Percentiles rank a stretch among this genome's conserved stretches.
phyloP scores from a whole-genome alignment of 371 early-diverging fungal genomes.

The Syncephalastrum monosporum region DNA sequence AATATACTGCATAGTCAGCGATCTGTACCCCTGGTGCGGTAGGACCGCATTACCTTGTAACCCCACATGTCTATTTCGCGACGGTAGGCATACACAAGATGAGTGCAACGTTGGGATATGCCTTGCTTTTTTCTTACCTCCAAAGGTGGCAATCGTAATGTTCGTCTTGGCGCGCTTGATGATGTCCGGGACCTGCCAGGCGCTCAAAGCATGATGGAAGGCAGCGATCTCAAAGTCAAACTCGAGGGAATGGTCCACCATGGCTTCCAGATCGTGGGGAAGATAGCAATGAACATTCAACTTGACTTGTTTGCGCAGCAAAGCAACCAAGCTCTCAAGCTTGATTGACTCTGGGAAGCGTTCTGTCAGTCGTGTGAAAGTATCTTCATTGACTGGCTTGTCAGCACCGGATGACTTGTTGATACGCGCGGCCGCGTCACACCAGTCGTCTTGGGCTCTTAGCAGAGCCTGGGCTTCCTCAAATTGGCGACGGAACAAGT shows the following conservation, averaged over 20 bases:
- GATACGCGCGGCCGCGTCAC: slow-evolving; percentile 53
- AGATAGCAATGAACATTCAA: slow-evolving; percentile 62
- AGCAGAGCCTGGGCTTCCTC: slow-evolving; percentile 58
- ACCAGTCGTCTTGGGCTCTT: slow-evolving; percentile 79
- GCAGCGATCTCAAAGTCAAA: slow-evolving; percentile 64
- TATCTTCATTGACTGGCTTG: slow-evolving; percentile 15
- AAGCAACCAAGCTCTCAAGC: slow-evolving; percentile 51
- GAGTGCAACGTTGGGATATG: not conserved
- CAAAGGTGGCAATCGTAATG: slow-evolving; percentile 72
- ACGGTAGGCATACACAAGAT: not conserved
- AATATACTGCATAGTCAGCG: not conserved
- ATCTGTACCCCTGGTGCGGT: too few relatives aligned
- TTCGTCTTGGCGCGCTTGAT: slow-evolving; percentile 54
- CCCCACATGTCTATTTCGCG: slow-evolving; percentile 49
- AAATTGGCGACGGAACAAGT: slow-evolving; percentile 65
- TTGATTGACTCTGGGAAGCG: slow-evolving; percentile 54
- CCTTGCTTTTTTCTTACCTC: slow-evolving; percentile 41
- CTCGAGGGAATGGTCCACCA: slow-evolving; percentile 61
- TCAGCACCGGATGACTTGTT: slow-evolving; percentile 21
- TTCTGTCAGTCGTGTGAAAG: slow-evolving; percentile 25
- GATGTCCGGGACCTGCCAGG: slow-evolving; percentile 59
- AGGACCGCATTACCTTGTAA: slow-evolving; percentile 35
- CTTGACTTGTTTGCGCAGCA: slow-evolving; percentile 56
- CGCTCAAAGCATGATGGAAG: slow-evolving; percentile 70
- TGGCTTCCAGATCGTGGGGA: slow-evolving; percentile 56